These are phyloP conservation scores for Aspergillus steynii DNA, from an alignment of 495 filamentous ascomycete genomes.

Conservation along the genomic window DNA sequence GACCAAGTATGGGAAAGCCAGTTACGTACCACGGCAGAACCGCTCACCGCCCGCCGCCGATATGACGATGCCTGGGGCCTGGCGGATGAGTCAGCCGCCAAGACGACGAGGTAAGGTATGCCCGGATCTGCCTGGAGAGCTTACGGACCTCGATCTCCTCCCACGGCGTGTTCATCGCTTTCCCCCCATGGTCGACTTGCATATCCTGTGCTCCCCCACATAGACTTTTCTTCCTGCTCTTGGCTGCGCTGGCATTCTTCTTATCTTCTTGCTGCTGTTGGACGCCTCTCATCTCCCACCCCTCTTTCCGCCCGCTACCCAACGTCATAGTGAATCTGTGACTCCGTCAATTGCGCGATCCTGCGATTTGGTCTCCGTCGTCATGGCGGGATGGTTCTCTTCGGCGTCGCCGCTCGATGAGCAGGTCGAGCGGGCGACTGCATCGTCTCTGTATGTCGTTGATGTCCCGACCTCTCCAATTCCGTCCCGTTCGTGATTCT, in stretches of 20 bases:
- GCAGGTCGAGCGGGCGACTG: constrained; percentile 92
- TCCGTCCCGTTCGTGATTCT: constrained; percentile 3
- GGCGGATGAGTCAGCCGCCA: too few species aligned
- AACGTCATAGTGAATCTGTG: constrained; percentile 27
- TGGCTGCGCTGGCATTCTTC: background rate
- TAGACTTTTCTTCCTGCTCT: background rate
- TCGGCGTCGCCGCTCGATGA: constrained; percentile 88
- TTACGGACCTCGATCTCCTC: background rate
- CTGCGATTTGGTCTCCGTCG: constrained; percentile 27
- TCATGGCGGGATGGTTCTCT: constrained; percentile 91
- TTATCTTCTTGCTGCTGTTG: background rate
- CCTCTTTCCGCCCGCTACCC: constrained; percentile 10
- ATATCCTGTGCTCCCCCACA: background rate
- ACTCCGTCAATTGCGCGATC: constrained; percentile 8
- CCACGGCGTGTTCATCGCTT: background rate
- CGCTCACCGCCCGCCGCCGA: background rate
- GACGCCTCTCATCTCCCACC: background rate
- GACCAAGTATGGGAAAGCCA: background rate
- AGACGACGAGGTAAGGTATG: background rate
- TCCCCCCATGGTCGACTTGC: background rate
- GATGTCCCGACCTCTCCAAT: background rate
- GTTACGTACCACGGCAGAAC: background rate
- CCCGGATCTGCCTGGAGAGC: background rate
- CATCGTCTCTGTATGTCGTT: constrained; percentile 75
- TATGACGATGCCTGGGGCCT: background rate